A percentile compares a stretch with the other conserved stretches of the same genome.
Conservation (phyloP, 2,329 filamentous ascomycete genomes). For the Penicillium sp. region DNA sequence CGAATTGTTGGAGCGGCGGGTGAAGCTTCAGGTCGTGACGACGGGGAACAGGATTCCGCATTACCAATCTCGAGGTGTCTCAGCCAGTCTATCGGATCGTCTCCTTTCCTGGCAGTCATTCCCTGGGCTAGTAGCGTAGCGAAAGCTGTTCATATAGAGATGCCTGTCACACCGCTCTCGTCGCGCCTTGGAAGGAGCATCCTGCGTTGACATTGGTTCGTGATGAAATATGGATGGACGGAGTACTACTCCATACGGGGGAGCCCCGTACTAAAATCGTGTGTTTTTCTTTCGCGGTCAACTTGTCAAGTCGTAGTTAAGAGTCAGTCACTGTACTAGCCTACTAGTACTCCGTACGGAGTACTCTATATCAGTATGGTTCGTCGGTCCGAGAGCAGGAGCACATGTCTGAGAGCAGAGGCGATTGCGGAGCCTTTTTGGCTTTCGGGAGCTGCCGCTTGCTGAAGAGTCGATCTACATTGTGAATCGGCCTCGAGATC, state of each 20-base stretch:
- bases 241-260: background rate
- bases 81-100: conserved; percentile 2
- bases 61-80: background rate
- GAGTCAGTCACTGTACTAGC: background rate
- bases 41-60: background rate
- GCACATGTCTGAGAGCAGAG: no score
- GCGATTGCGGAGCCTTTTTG: background rate
- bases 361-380: background rate
- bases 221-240: background rate
- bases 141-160: background rate
- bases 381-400: no score
- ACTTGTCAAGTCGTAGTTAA: no score
- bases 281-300: background rate
- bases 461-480: background rate
- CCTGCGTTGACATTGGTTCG: conserved; percentile 1
- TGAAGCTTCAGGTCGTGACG: conserved; percentile 7
- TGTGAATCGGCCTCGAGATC: background rate
- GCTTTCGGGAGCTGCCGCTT: background rate
- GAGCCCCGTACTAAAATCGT: background rate
- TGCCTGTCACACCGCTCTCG: background rate
- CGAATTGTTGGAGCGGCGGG: conserved; percentile 4
- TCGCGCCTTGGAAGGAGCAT: background rate
- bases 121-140: background rate
- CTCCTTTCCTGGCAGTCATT: background rate
- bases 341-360: background rate